These are phyloP conservation scores for Nicotiana knightiana DNA, from an alignment of 257 asterid genomes.

Conservation along the genomic window DNA sequence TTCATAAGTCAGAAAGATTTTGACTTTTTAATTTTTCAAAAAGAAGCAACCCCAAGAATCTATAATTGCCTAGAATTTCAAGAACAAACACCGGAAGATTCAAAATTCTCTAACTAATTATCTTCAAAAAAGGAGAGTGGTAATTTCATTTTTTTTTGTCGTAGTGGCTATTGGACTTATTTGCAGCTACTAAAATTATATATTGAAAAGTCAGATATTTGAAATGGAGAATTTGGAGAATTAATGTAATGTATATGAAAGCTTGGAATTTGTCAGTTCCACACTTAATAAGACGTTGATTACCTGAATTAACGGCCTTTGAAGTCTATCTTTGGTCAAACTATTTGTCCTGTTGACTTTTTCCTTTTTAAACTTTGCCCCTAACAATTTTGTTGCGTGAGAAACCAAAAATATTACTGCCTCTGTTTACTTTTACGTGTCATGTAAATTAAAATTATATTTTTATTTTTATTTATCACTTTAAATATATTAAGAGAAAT, in stretches of 20 bases:
- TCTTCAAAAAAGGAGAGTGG: background rate
- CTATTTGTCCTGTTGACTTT: background rate
- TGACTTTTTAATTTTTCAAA: background rate
- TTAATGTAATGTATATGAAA: background rate
- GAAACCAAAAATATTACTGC: background rate
- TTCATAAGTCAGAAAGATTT: background rate
- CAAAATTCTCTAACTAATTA: background rate
- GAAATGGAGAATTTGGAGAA: background rate
- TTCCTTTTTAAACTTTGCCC: background rate
- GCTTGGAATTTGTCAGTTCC: background rate
- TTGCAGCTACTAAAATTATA: background rate
- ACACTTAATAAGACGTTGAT: conserved; percentile 6
- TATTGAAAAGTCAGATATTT: background rate
- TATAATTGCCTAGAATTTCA: conserved; percentile 10
- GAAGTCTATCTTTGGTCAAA: background rate
- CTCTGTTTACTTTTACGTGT: too few species aligned
- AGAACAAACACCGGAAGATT: conserved; percentile 23
- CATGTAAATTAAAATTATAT: too few species aligned
- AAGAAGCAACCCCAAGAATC: background rate
- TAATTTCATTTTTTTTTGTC: background rate
- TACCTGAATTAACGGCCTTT: conserved; percentile 29
- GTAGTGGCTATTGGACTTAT: background rate
- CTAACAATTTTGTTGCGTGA: background rate
- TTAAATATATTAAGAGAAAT: too few species aligned
- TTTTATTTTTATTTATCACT: too few species aligned